These are phyloP conservation scores for Xylariales sp. DNA, from an alignment of 2,329 filamentous ascomycete genomes.

Conservation along the genomic window DNA sequence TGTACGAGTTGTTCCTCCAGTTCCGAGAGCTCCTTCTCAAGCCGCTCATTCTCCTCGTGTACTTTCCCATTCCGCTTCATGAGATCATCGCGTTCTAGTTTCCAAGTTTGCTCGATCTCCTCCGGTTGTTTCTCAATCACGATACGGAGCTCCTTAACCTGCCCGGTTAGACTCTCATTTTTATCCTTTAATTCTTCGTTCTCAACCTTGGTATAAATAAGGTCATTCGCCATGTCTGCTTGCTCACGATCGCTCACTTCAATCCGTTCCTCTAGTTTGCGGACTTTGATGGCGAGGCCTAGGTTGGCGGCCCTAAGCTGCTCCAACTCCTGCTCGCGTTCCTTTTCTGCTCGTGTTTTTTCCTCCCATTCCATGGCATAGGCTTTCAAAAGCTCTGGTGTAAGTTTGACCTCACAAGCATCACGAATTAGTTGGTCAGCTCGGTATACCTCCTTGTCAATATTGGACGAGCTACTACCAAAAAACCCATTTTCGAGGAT, in stretches of 20 bases:
- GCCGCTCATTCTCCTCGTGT: slow-evolving; percentile 87
- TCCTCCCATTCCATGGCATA: slow-evolving; percentile 95
- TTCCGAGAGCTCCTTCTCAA: slow-evolving; percentile 91
- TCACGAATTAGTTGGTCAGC: slow-evolving; percentile 94
- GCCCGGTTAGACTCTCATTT: slow-evolving; percentile 87
- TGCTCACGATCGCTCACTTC: slow-evolving; percentile 92
- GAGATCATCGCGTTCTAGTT: slow-evolving; percentile 87
- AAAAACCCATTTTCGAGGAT: slow-evolving; percentile 98
- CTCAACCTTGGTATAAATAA: slow-evolving; percentile 92
- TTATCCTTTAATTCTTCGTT: slow-evolving; percentile 90
- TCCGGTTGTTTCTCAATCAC: slow-evolving; percentile 91
- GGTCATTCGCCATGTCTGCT: slow-evolving; percentile 87
- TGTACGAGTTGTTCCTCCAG: slow-evolving; percentile 93
- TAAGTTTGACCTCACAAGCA: slow-evolving; percentile 88
- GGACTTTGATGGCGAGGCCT: slow-evolving; percentile 79
- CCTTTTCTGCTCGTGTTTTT: slow-evolving; percentile 82
- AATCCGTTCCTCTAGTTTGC: slow-evolving; percentile 85
- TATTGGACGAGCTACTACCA: slow-evolving; percentile 85
- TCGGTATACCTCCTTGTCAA: slow-evolving; percentile 95
- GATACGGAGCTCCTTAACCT: slow-evolving; percentile 84
- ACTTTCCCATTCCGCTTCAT: slow-evolving; percentile 94
- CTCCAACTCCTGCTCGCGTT: slow-evolving; percentile 84
- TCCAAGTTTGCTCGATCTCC: slow-evolving; percentile 85
- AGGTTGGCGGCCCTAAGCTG: slow-evolving; percentile 74
- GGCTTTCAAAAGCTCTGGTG: slow-evolving; percentile 80